Evolutionary conservation across 768 basidiomycete species (phyloP), one percentile per base, ranked within the genome.

Genomic region (Butyriboletus loyo): DNA sequence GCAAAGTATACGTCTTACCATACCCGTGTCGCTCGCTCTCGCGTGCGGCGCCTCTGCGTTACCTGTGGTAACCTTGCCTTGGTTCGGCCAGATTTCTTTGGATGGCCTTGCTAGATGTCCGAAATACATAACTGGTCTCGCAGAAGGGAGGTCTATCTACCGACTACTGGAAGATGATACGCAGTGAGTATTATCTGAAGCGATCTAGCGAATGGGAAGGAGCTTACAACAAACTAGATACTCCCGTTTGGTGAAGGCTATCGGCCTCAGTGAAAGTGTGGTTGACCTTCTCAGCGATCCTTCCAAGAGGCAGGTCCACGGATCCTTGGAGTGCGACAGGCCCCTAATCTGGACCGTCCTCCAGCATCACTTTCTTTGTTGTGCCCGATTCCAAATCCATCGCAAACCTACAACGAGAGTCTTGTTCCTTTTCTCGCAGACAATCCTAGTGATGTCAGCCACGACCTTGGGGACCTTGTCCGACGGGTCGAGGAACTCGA

Each of bases 401-500:
- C 38, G 19, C 21, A 46, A 46, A 17, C 49, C 32, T 32, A 46
- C 30, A 1, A 46, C 7, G 24, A 21, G 37, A 36, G 27, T 25
- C 43, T 35, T 21, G 15, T 21, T 22, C 34, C 36, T 24, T 50
- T 30, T 15, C 6, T 27, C 14, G 21, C 19, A 4, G 34, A 30
- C n/a, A n/a, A 13, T 22, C 19, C 3, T 17, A 17, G 4, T 28
- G 46, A 46, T 9, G 21, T 52, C 22, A 17, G n/a, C 31, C 14
- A 41, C 15, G 43, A 52, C 24, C 56, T 57, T 35, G 56, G 39
- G 13, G 25, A 47, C n/a, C 25, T 57, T 28, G 22, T 58, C 30
- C 43, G 43, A 21, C 63, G 36, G 42, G 58, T 49, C 22, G 74
- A 75, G 25, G 60, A 75, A 47, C 71, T 80, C 28, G 73, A 78